Percentiles rank a stretch among this genome's conserved stretches.
These are phyloP conservation scores for Corymbia maculata DNA, from an alignment of 345 rosid genomes.

Conservation along the genomic window DNA sequence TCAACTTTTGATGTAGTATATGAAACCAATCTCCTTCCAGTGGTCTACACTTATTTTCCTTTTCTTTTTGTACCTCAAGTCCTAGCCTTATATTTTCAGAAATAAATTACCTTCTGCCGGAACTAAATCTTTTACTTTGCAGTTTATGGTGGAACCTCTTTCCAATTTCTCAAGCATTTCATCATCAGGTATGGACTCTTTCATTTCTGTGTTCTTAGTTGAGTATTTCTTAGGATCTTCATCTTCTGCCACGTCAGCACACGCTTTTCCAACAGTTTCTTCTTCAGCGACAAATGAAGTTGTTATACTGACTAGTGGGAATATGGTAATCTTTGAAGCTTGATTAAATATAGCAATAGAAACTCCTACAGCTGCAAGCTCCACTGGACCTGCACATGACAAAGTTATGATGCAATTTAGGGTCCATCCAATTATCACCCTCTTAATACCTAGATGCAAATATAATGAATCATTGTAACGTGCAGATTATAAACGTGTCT, in stretches of 20 bases:
- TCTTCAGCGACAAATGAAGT: conserved; percentile 98
- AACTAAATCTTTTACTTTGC: not conserved
- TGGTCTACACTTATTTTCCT: too few relatives aligned
- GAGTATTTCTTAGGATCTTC: conserved; percentile 7
- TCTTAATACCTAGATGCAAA: not conserved
- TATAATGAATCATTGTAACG: not conserved
- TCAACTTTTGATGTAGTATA: not conserved
- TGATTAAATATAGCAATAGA: conserved; percentile 96
- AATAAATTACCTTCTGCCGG: conserved; percentile 6
- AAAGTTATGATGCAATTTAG: not conserved
- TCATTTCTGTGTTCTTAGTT: conserved; percentile 1
- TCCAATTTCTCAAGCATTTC: conserved; percentile 22
- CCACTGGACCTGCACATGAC: conserved; percentile 51
- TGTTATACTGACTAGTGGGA: conserved; percentile 82
- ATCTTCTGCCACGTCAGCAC: conserved; percentile 12
- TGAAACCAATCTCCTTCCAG: not conserved
- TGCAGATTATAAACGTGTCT: too few relatives aligned
- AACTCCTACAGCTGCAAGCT: conserved; percentile 95
- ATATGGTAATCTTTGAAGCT: conserved; percentile 78
- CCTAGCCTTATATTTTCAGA: not conserved
- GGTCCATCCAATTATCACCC: not conserved
- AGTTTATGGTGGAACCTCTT: conserved; percentile 1
- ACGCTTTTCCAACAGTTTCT: conserved; percentile 48
- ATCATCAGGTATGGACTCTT: not conserved
- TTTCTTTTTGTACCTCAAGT: not conserved